Percentiles rank a stretch among this genome's conserved stretches.
Evolutionary conservation across 2,329 filamentous ascomycete genomes (phyloP).

Genomic region (Cladosporium sp.): DNA sequence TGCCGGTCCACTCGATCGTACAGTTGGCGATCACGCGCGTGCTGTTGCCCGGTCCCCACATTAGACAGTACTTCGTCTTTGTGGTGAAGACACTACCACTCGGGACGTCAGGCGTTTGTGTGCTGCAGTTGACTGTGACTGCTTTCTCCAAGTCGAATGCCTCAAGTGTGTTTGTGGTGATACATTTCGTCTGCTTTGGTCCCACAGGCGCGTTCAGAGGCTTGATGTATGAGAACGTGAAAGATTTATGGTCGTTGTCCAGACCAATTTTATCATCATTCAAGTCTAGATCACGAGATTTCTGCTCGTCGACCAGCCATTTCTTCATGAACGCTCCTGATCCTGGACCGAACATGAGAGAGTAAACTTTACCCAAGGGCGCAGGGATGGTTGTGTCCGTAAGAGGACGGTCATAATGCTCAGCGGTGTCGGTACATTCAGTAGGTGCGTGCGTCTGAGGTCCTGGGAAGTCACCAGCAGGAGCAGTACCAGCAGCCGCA

Average conservation of each 20-base stretch:
- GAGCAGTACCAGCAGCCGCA: slow-evolving; percentile 43
- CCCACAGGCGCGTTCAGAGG: slow-evolving; percentile 81
- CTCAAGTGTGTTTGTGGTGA: slow-evolving; percentile 83
- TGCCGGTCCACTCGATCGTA: slow-evolving; percentile 92
- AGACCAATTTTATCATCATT: slow-evolving; percentile 77
- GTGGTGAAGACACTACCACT: slow-evolving; percentile 87
- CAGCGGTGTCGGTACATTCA: slow-evolving; percentile 74
- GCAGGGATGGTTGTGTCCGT: slow-evolving; percentile 85
- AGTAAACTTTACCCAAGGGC: slow-evolving; percentile 88
- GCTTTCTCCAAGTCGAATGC: slow-evolving; percentile 82
- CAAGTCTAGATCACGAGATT: slow-evolving; percentile 82
- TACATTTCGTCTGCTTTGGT: slow-evolving; percentile 91
- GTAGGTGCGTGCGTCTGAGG: slow-evolving; percentile 79
- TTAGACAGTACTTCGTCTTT: slow-evolving; percentile 92
- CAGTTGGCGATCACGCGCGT: slow-evolving; percentile 87
- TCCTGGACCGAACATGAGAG: slow-evolving; percentile 77
- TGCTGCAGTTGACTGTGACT: slow-evolving; percentile 77
- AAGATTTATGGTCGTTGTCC: slow-evolving; percentile 67
- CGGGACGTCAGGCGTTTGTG: slow-evolving; percentile 91
- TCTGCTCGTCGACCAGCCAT: slow-evolving; percentile 84
- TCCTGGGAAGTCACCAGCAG: slow-evolving; percentile 73
- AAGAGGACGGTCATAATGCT: slow-evolving; percentile 81
- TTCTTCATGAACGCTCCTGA: slow-evolving; percentile 82
- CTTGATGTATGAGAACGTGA: slow-evolving; percentile 86
- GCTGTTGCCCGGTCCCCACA: slow-evolving; percentile 83